Evolutionary conservation across 805 yeast species (phyloP).

Genomic region (Candida montana): DNA sequence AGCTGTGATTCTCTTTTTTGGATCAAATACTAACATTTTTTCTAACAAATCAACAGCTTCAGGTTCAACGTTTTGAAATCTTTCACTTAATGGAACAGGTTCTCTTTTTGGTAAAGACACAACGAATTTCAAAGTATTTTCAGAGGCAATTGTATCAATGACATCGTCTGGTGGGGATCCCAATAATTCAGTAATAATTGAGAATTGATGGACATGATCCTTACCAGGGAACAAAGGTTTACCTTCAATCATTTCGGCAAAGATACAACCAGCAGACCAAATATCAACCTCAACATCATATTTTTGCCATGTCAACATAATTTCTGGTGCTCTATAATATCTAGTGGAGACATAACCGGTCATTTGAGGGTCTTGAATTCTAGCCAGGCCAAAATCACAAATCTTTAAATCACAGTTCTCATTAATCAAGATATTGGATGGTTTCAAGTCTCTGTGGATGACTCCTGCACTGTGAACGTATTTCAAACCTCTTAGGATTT

Average conservation of each 20-base stretch:
- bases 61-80: slow-evolving; percentile 75
- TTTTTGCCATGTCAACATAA: slow-evolving; percentile 98
- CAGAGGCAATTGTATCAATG: slow-evolving; percentile 91
- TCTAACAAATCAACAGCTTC: slow-evolving; percentile 85
- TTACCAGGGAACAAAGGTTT: slow-evolving; percentile 96
- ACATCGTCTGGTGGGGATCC: slow-evolving; percentile 98
- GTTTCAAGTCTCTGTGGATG: slow-evolving; percentile 84
- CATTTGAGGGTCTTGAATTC: slow-evolving; percentile 98
- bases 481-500: slow-evolving; percentile 83
- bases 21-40: slow-evolving; percentile 91
- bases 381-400: slow-evolving; percentile 91
- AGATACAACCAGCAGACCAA: slow-evolving; percentile 97
- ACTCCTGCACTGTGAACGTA: slow-evolving; percentile 92
- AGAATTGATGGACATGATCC: slow-evolving; percentile 97
- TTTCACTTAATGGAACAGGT: slow-evolving; percentile 79
- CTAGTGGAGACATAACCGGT: slow-evolving; percentile 96
- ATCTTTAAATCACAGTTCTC: slow-evolving; percentile 89
- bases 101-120: slow-evolving; percentile 90
- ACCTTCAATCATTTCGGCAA: slow-evolving; percentile 97
- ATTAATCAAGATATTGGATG: slow-evolving; percentile 76
- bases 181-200: slow-evolving; percentile 89
- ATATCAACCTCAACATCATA: slow-evolving; percentile 95
- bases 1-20: slow-evolving; percentile 89
- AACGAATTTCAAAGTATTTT: slow-evolving; percentile 90
- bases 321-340: slow-evolving; percentile 96